A percentile compares a stretch with the other conserved stretches of the same genome.
These are phyloP conservation scores for Thraustotheca clavata DNA, from an alignment of 352 stramenopile species.

Conservation along the genomic window DNA sequence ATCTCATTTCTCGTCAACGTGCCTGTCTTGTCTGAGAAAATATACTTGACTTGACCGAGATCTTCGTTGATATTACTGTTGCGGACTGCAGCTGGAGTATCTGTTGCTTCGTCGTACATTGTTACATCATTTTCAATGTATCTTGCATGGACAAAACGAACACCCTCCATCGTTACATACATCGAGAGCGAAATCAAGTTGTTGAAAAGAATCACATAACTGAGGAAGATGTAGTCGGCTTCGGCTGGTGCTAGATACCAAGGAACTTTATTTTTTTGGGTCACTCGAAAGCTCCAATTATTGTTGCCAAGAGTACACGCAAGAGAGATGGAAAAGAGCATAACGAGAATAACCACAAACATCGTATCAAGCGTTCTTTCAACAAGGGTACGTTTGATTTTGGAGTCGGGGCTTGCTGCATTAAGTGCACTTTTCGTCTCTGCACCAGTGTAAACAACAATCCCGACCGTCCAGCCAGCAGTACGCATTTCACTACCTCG, in stretches of 20 bases:
- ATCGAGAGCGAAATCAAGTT: constrained; percentile 83
- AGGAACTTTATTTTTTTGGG: constrained; percentile 27
- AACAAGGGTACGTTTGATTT: constrained; percentile 78
- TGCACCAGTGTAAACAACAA: constrained; percentile 78
- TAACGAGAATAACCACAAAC: constrained; percentile 79
- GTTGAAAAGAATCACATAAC: constrained; percentile 87
- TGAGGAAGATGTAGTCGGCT: constrained; percentile 84
- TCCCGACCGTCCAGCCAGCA: constrained; percentile 72
- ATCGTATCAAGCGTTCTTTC: constrained; percentile 83
- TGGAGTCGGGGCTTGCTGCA: constrained; percentile 43
- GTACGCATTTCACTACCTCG: constrained; percentile 80
- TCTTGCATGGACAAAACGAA: constrained; percentile 76
- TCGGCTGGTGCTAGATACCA: not conserved
- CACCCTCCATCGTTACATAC: constrained; percentile 86
- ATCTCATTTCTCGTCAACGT: constrained; percentile 85
- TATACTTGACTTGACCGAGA: constrained; percentile 85
- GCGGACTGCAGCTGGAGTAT: constrained; percentile 71
- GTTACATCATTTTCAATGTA: constrained; percentile 82
- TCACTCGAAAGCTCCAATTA: constrained; percentile 65
- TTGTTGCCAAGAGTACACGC: constrained; percentile 78
- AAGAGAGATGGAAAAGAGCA: constrained; percentile 80
- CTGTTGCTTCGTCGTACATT: constrained; percentile 65
- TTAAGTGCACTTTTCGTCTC: constrained; percentile 85
- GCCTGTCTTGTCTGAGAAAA: constrained; percentile 85
- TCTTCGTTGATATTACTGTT: constrained; percentile 88